Evolutionary conservation across 352 stramenopile species (phyloP).

Genomic region (Phytophthora parvispora): DNA sequence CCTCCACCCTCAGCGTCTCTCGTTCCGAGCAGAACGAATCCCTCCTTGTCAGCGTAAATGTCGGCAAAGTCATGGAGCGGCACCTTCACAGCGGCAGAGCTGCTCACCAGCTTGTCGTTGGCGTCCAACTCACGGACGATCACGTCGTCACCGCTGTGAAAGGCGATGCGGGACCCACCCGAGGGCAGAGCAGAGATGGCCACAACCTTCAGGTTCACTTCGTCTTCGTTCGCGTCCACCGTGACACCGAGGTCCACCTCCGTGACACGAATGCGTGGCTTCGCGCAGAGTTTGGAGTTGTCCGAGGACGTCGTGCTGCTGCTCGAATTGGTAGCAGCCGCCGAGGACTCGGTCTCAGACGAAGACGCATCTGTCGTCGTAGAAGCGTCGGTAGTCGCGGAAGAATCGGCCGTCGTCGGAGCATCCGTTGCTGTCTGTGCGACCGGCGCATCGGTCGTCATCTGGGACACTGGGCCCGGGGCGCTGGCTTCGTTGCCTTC

Average conservation of each 20-base stretch:
- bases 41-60: slow-evolving; percentile 58
- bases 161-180: slow-evolving; percentile 14
- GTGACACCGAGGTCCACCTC: slow-evolving; percentile 10
- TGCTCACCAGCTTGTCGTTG: slow-evolving; percentile 46
- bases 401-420: background rate
- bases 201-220: slow-evolving; percentile 15
- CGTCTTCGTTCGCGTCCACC: slow-evolving; percentile 19
- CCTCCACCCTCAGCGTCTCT: slow-evolving; percentile 51
- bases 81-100: slow-evolving; percentile 36
- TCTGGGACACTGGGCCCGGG: background rate
- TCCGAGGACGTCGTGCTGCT: no score
- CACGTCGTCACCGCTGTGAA: slow-evolving; percentile 14
- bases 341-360: background rate
- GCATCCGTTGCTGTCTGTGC: background rate
- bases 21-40: slow-evolving; percentile 55
- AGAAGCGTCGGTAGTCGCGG: background rate
- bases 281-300: slow-evolving; percentile 12
- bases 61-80: slow-evolving; percentile 54
- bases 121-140: slow-evolving; percentile 8
- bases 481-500: slow-evolving; percentile 1
- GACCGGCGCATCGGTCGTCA: background rate
- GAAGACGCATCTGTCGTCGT: background rate
- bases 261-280: slow-evolving; percentile 14
- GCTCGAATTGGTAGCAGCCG: slow-evolving; percentile 23
- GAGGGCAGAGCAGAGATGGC: slow-evolving; percentile 8